Conservation (phyloP, 164 flowering plant genomes). For the Protea cynaroides region DNA sequence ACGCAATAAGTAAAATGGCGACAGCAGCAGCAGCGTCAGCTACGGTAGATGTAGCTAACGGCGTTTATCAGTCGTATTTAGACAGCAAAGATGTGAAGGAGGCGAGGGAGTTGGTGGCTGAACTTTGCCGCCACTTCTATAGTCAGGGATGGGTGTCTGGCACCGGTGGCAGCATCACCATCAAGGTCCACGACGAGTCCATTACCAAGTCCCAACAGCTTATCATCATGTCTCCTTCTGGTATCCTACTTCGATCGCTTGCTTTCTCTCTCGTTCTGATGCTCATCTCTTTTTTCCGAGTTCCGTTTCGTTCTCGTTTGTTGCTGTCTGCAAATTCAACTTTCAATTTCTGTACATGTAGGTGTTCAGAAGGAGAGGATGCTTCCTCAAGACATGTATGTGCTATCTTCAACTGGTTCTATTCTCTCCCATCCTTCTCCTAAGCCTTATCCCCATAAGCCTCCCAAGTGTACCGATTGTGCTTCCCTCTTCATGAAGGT, state of each 20-base stretch:
- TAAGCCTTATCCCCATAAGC: conserved; percentile 82
- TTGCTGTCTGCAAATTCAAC: too few species aligned
- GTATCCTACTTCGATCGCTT: conserved; percentile 21
- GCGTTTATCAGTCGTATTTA: conserved; percentile 60
- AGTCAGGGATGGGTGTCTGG: conserved; percentile 92
- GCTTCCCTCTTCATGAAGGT: conserved; percentile 95
- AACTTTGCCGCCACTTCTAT: conserved; percentile 88
- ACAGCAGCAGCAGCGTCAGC: conserved; percentile 28
- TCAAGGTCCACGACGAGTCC: conserved; percentile 81
- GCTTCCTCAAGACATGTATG: conserved; percentile 81
- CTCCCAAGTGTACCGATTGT: conserved; percentile 91
- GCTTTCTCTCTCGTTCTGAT: not conserved
- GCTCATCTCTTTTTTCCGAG: too few species aligned
- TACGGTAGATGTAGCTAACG: conserved; percentile 18
- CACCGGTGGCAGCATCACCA: conserved; percentile 90
- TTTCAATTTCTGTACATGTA: conserved; percentile 17
- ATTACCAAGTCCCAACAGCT: conserved; percentile 70
- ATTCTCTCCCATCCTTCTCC: conserved; percentile 44
- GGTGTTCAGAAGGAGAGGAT: conserved; percentile 99
- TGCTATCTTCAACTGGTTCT: conserved; percentile 52
- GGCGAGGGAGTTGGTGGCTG: conserved; percentile 52
- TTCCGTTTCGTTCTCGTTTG: too few species aligned
- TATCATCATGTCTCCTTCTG: conserved; percentile 95
- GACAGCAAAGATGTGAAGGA: conserved; percentile 56
- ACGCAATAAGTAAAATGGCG: not conserved